phyloP scores from a whole-genome alignment of 148 eudicot species.

The Vaccinium macrocarpon region DNA sequence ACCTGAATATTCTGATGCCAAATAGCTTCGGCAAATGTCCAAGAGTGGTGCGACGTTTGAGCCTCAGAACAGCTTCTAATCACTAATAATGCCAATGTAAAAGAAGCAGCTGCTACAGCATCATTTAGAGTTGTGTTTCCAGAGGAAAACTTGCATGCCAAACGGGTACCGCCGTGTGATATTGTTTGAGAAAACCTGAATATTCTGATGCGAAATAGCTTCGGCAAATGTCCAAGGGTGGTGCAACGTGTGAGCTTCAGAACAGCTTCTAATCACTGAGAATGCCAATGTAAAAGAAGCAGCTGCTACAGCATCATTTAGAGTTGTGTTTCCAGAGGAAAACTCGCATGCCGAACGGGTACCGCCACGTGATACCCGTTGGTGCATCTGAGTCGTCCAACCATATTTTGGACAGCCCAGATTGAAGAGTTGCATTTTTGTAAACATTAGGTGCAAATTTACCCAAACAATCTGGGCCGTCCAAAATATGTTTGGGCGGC shows the following conservation, averaged over 20 bases:
- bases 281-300: background rate
- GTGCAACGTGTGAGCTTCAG: background rate
- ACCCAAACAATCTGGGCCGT: too few relatives aligned
- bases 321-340: background rate
- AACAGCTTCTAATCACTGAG: background rate
- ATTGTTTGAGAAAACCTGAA: too few relatives aligned
- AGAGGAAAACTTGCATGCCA: too few relatives aligned
- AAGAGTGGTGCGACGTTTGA: background rate
- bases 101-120: background rate
- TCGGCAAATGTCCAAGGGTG: background rate
- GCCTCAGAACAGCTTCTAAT: constrained; percentile 1
- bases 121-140: background rate
- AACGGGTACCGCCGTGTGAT: too few relatives aligned
- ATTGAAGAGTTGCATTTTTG: too few relatives aligned
- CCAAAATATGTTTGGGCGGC: too few relatives aligned
- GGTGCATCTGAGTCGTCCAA: too few relatives aligned
- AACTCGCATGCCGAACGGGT: too few relatives aligned
- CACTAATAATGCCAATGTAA: background rate
- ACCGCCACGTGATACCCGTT: too few relatives aligned
- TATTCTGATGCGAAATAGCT: background rate
- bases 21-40: background rate
- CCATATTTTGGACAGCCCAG: too few relatives aligned
- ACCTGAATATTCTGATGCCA: background rate
- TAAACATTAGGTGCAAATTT: too few relatives aligned
- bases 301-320: background rate